Base-by-base conservation (phyloP, 2,329 filamentous ascomycete species). In the Pyricularia sp. region DNA sequence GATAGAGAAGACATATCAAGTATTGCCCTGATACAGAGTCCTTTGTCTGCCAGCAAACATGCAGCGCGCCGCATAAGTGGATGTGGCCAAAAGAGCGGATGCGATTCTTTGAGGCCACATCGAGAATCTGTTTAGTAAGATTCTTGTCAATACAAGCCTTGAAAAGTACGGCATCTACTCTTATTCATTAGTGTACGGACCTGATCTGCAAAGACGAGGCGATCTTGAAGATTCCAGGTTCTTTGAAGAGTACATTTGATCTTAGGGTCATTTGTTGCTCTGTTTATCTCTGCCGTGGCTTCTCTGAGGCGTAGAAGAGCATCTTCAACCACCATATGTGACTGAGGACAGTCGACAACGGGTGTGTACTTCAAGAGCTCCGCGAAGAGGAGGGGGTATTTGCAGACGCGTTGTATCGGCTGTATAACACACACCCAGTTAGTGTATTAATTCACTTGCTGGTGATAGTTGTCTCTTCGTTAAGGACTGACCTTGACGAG, bases 401-500 rank as follows among this genome's bases (percentile, higher is more conserved):
- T 93, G 81, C 93, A 97, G 26, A 97, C 86, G 69, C 94, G 87
- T 79, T 99, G 94, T 25, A 97, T 94, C 0, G 94, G 95, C 92
- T 97, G 31, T 28, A n/a, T n/a, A 26, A 30, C 42, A 12, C 17
- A 65, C n/a, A 2, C 12, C 20, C 26, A 7, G 42, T 55, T 55
- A 55, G 42, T 7, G 20, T 1, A 20, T 7, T 20, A 9, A 6
- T 26, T 36, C 12, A 65, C 10, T 42, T 58, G 17, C 28, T 2
- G 6, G 20, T 36, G 23, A 26, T n/a, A 30, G 69, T n/a, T n/a
- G 69, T 71, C 3, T n/a, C 42, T 9, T 6, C 6, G 20, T 2
- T 55, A 12, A 6, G 12, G 12, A 65, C 78, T 72, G 73, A 92
- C 93, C 86, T 98, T 98, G 73, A 97, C 93, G 69, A 98, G 84